phyloP scores from a whole-genome alignment of 805 yeast genomes.

The Danielozyma ontarioensis region DNA sequence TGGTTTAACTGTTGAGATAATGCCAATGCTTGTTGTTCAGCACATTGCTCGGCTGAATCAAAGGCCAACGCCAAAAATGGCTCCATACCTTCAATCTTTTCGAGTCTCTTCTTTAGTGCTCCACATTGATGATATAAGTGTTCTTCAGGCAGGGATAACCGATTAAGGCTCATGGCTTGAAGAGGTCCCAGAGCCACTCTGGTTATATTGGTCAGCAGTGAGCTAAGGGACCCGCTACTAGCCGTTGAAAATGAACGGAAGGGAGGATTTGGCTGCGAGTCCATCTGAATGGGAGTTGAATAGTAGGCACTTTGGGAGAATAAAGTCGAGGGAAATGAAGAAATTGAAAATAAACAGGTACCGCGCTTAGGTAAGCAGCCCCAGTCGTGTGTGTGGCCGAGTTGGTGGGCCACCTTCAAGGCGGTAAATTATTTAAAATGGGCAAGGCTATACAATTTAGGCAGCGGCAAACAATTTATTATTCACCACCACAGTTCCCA shows the following conservation, averaged over 20 bases:
- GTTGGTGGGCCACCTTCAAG: too few relatives aligned
- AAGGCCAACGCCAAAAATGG: conserved; percentile 64
- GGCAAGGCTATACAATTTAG: too few relatives aligned
- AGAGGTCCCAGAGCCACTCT: conserved; percentile 44
- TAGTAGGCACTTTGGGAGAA: conserved; percentile 1
- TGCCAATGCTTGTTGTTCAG: conserved; percentile 66
- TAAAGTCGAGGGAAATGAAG: too few relatives aligned
- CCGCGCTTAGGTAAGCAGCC: too few relatives aligned
- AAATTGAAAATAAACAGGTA: too few relatives aligned
- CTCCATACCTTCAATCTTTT: conserved; percentile 58
- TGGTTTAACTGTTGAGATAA: conserved; percentile 37
- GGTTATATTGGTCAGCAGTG: conserved; percentile 29
- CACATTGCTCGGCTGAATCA: conserved; percentile 58
- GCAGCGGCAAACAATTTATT: too few relatives aligned
- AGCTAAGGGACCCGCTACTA: conserved; percentile 24
- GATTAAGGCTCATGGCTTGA: conserved; percentile 50
- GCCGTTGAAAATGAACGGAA: conserved; percentile 36
- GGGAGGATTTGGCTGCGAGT: conserved; percentile 20
- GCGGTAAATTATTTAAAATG: too few relatives aligned
- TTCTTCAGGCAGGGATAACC: conserved; percentile 55
- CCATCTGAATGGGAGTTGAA: conserved; percentile 5
- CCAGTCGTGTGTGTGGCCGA: too few relatives aligned
- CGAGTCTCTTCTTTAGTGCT: conserved; percentile 49
- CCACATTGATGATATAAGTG: conserved; percentile 68
- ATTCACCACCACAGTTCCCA: too few relatives aligned